Evolutionary conservation across 164 flowering plant species (phyloP), one percentile per base, ranked within the genome.

Genomic region (Nelumbo lutea): DNA sequence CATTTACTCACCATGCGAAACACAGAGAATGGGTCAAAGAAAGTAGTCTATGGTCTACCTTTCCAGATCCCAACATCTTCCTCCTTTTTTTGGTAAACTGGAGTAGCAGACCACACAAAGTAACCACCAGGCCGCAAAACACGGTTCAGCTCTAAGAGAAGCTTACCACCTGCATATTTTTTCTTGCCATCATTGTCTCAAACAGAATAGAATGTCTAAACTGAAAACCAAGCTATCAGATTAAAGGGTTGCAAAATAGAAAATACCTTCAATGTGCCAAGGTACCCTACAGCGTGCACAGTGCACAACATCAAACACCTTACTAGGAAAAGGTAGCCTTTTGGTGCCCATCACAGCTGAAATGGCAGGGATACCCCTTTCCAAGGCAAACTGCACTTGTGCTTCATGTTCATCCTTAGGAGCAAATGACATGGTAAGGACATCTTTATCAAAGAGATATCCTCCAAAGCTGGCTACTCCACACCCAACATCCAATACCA

Each of bases 391-490:
- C 63, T 96, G 99, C 39, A 91, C 96, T 78, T 96, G 99, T 13
- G 99, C 99, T 79, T 93, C 98, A 80, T 96, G 99, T 69, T 93
- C 98, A 75, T 96, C 99, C 84, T 96, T 96, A 60, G 99, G 99
- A 60, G 99, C 99, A 68, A 95, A 83, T 42, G 99, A 95, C 98
- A 95, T 95, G 6, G 97, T 70, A 39, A 96, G 84, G 38, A 85
- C 97, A 74, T 87, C 89, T 78, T 84, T 88, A 15, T 96, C 99
- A 81, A 93, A 96, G 69, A 96, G 95, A 81, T 69, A 96, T 38
- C 99, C 99, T 41, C 99, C 99, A 80, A 96, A 91, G 83, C 99
- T 96, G 53, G 99, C 99, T 66, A 96, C 99, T 41, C 99, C 99
- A 82, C 99, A 96, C 59, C 99, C 99, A 76, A 96, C 96, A 81